Conservation (phyloP, 495 filamentous ascomycete species). For the Bacidia rubella region DNA sequence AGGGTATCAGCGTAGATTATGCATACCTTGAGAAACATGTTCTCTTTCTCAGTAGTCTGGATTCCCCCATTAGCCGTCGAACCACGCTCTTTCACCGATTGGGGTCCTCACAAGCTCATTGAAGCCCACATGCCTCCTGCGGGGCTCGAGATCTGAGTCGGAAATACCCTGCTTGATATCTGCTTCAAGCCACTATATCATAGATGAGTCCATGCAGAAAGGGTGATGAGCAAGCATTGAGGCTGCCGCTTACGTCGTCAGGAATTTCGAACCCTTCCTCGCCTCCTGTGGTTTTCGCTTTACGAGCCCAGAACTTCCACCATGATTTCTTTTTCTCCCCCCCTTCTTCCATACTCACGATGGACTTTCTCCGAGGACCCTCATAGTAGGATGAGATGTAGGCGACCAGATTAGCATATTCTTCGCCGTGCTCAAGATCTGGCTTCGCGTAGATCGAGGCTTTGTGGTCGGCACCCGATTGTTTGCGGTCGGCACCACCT, state of each 20-base stretch:
- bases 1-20: neutral
- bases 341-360: constrained; percentile 40
- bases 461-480: constrained; percentile 11
- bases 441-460: constrained; percentile 17
- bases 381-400: constrained; percentile 56
- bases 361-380: constrained; percentile 31
- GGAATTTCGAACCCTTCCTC: constrained; percentile 42
- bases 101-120: constrained; percentile 44
- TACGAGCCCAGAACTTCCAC: constrained; percentile 35
- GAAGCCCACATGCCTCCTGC: constrained; percentile 54
- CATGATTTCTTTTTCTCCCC: constrained; percentile 42
- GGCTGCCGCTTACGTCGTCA: constrained; percentile 31
- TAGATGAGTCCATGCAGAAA: neutral
- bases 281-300: constrained; percentile 22
- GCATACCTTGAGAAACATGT: constrained; percentile 39
- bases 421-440: constrained; percentile 26
- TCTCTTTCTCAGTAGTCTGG: constrained; percentile 54
- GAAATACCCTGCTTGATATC: constrained; percentile 52
- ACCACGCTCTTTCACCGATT: neutral
- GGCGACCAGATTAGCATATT: constrained; percentile 43
- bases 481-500: constrained; percentile 11
- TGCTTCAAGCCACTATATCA: constrained; percentile 46
- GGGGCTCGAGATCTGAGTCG: constrained; percentile 43
- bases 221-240: neutral
- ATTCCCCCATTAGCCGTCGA: neutral